Evolutionary conservation across 1,284 basidiomycete species (phyloP).

Genomic region (Ustilago hordei): DNA sequence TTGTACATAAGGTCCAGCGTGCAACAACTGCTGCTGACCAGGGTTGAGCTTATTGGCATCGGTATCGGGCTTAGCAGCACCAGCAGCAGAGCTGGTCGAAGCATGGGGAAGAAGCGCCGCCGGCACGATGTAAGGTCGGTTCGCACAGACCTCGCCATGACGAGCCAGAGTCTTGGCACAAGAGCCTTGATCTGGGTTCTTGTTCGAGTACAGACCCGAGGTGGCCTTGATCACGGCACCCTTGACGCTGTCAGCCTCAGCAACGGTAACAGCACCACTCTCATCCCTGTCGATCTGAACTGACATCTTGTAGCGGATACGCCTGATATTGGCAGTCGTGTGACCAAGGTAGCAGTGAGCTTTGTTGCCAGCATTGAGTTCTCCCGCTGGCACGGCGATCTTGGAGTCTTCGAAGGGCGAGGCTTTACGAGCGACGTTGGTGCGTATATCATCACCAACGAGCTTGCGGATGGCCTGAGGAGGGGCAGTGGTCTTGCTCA

Average conservation of each 20-base stretch:
- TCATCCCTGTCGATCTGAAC: slow-evolving; percentile 32
- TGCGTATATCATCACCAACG: slow-evolving; percentile 34
- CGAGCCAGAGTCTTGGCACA: slow-evolving; percentile 42
- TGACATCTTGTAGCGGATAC: slow-evolving; percentile 38
- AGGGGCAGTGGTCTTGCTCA: background rate
- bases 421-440: background rate
- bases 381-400: slow-evolving; percentile 8
- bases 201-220: slow-evolving; percentile 30
- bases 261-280: slow-evolving; percentile 19
- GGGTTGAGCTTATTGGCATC: background rate
- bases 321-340: slow-evolving; percentile 20
- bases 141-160: slow-evolving; percentile 35
- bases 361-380: slow-evolving; percentile 8
- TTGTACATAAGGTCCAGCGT: slow-evolving; percentile 10
- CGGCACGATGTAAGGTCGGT: slow-evolving; percentile 42
- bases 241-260: background rate
- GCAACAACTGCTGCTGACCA: background rate
- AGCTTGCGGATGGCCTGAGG: slow-evolving; percentile 23
- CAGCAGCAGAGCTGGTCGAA: background rate
- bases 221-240: slow-evolving; percentile 37
- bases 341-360: slow-evolving; percentile 34
- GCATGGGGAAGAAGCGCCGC: slow-evolving; percentile 11
- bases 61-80: background rate
- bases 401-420: slow-evolving; percentile 1
- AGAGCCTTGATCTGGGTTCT: slow-evolving; percentile 28